A percentile compares a stretch with the other conserved stretches of the same genome.
Evolutionary conservation across 371 early-diverging fungal species (phyloP).

Genomic region (Mucor sp.): DNA sequence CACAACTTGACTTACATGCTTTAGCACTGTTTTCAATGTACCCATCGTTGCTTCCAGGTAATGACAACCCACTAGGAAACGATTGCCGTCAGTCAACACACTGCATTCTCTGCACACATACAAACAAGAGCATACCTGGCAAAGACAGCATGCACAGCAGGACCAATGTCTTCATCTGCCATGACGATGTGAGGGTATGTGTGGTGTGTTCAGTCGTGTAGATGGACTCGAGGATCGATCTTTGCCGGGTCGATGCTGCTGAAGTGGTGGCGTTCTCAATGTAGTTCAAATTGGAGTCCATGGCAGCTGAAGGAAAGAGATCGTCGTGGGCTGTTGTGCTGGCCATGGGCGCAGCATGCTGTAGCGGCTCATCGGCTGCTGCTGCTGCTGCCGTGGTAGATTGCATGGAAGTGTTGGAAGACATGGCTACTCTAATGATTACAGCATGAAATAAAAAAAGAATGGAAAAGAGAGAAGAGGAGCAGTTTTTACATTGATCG

Average conservation of each 20-base stretch:
- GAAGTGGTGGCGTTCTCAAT: background rate
- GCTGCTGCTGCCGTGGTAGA: background rate
- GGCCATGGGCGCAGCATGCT: background rate
- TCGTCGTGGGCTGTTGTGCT: background rate
- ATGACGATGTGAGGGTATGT: constrained; percentile 4
- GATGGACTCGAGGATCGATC: constrained; percentile 4
- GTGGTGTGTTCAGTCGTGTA: constrained; percentile 1
- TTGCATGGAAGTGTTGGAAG: background rate
- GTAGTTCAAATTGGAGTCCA: constrained; percentile 4
- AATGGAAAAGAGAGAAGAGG: background rate
- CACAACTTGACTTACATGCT: constrained; percentile 30
- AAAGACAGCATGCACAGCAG: constrained; percentile 22
- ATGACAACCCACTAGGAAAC: constrained; percentile 38
- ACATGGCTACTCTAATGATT: background rate
- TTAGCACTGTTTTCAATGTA: constrained; percentile 43
- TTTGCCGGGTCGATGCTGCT: background rate
- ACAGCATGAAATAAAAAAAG: background rate
- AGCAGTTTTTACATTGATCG: background rate
- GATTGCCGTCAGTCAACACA: too few species aligned
- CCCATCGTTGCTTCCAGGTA: constrained; percentile 47
- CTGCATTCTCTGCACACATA: too few species aligned
- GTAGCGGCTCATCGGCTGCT: background rate
- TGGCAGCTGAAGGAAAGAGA: constrained; percentile 2
- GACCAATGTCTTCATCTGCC: constrained; percentile 24
- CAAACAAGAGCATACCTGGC: constrained; percentile 15